These are phyloP conservation scores for Coemansia sp. DNA, from an alignment of 192 early-diverging fungal species.

Conservation along the genomic window DNA sequence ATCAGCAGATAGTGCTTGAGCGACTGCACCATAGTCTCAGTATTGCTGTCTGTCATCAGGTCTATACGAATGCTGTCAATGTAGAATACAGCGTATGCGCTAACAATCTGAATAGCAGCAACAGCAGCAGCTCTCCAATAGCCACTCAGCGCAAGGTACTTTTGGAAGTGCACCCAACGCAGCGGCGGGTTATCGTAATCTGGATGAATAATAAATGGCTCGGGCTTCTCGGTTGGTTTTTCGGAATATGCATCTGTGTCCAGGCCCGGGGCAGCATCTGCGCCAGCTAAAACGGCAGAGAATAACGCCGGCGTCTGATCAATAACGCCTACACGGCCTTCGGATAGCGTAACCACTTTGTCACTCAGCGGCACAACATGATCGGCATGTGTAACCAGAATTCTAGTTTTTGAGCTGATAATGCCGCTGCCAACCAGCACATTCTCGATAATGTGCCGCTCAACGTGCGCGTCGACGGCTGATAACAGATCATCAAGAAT, in stretches of 20 bases:
- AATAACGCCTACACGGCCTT: neutral
- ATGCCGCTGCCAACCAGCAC: conserved; percentile 33
- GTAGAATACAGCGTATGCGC: conserved; percentile 9
- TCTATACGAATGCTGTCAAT: conserved; percentile 14
- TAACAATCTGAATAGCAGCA: conserved; percentile 3
- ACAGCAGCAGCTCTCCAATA: conserved; percentile 9
- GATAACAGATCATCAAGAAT: conserved; percentile 70
- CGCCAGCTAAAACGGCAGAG: neutral
- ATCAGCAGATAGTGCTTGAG: conserved; percentile 19
- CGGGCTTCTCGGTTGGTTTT: neutral
- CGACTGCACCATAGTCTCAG: conserved; percentile 20
- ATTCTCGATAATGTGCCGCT: conserved; percentile 55
- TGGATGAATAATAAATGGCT: neutral
- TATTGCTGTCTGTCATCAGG: conserved; percentile 27
- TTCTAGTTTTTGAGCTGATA: conserved; percentile 38
- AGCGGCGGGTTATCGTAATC: neutral
- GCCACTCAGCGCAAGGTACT: conserved; percentile 10
- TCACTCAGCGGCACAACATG: conserved; percentile 26
- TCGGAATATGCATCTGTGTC: neutral
- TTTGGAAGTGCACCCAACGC: conserved; percentile 5
- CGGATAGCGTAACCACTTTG: conserved; percentile 14
- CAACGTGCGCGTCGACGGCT: conserved; percentile 65
- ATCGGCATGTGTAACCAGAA: conserved; percentile 48
- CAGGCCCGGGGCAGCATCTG: neutral
- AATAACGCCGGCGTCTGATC: conserved; percentile 4